Percentiles rank a stretch among this genome's conserved stretches.
Evolutionary conservation across 2,329 filamentous ascomycete genomes (phyloP).

Genomic region (Ascochyta fabae): DNA sequence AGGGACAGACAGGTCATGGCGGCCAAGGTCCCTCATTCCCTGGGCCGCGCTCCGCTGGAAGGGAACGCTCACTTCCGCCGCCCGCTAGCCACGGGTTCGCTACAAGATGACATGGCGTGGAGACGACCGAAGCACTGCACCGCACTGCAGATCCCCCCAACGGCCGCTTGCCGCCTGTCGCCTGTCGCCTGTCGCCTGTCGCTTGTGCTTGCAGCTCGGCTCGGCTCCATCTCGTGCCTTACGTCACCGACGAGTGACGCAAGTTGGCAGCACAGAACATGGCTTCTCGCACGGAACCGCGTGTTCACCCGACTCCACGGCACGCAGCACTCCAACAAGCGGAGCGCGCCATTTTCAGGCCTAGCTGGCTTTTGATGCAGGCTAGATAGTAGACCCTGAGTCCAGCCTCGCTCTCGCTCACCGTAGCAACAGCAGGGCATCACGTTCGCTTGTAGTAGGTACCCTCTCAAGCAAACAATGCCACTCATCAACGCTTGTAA

Average conservation of each 20-base stretch:
- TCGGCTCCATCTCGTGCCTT: background rate
- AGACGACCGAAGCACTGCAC: constrained; percentile 6
- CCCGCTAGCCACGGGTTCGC: constrained; percentile 13
- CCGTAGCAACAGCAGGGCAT: too few species aligned
- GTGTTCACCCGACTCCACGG: constrained; percentile 5
- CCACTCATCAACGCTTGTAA: too few species aligned
- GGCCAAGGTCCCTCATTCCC: constrained; percentile 6
- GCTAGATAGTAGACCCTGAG: constrained; percentile 1
- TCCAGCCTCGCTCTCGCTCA: too few species aligned
- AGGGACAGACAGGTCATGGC: constrained; percentile 1
- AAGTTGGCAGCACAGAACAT: constrained; percentile 2
- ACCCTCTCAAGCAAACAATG: too few species aligned
- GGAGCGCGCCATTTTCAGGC: constrained; percentile 4
- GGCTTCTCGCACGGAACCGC: background rate
- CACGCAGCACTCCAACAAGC: background rate
- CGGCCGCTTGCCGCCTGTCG: constrained; percentile 9
- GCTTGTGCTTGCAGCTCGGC: background rate
- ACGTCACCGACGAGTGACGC: constrained; percentile 11
- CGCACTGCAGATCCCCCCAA: constrained; percentile 6
- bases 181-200: too few species aligned
- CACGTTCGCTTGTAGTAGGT: too few species aligned
- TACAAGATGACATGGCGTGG: constrained; percentile 13
- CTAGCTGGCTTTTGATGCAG: background rate
- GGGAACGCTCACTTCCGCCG: constrained; percentile 3
- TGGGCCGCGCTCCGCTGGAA: background rate